Evolutionary conservation across 169 alveolate genomes (phyloP), one percentile per base, ranked within the genome.

Genomic region (Cryptosporidium meleagridis): DNA sequence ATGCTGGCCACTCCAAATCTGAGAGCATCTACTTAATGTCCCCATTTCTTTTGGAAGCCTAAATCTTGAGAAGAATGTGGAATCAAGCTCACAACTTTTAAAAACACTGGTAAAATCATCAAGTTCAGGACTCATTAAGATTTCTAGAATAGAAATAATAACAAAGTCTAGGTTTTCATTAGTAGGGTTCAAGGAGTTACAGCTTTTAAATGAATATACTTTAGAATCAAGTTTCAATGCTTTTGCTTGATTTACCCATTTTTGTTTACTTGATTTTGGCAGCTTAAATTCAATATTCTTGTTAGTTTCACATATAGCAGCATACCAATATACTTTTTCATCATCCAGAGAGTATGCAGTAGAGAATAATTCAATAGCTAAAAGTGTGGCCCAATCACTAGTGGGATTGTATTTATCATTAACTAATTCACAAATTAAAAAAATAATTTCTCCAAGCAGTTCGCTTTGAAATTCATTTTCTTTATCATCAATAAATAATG

Each of bases 1-100:
- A 48, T 91, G 94, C 45, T 85, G 92, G 7, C 94, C 94, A 26
- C 87, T 84, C 94, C 94, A 91, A 23, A 91, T 87, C 33, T 85
- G 89, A 0, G 85, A 85, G 92, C 94, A 91, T 18, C 92, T 80
- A 18, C 18, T 80, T 44, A 80, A 62, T 23, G 18, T 23, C 26
- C 35, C 33, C 31, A 5, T 41, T 9, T 80, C 75, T 4, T 18
- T 48, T 41, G 80, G 80, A n/a, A 80, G 62, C 44, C 89, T 59
- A 29, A 26, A 18, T 39, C 31, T 65, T 16, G 89, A 80, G 29
- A 80, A 80, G 8, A 80, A 14, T 7, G 16, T 26, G 16, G 75
- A 52, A 41, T 59, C 80, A 29, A 33, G 26, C 10, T 35, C 69
- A 8, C 9, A n/a, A 12, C 7, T 23, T 33, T 44, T 45, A 41